Conservation (phyloP, 169 alveolate genomes). For the Plasmodium vivax region DNA sequence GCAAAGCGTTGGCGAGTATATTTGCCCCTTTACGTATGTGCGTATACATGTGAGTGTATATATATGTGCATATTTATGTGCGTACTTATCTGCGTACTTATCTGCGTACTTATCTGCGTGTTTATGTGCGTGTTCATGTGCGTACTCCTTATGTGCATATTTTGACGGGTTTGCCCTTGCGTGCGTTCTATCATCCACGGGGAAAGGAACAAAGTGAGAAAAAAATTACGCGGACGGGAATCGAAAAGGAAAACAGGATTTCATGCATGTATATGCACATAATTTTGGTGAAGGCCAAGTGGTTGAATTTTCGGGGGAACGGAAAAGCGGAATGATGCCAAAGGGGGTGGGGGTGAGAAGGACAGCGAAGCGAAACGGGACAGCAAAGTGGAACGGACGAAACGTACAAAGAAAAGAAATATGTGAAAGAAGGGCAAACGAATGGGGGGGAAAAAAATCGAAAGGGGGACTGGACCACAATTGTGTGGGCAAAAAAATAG, state of each 20-base stretch:
- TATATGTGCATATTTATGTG: background rate
- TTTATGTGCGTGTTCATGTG: no score
- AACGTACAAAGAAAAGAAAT: background rate
- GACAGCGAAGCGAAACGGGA: background rate
- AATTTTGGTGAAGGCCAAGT: background rate
- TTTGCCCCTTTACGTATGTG: background rate
- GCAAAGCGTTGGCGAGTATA: background rate
- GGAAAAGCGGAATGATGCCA: background rate
- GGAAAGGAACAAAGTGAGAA: background rate
- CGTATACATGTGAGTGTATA: background rate
- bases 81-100: no score
- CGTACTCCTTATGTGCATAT: background rate
- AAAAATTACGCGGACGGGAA: constrained; percentile 15
- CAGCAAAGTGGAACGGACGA: background rate
- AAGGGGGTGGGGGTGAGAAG: background rate
- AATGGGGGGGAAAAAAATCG: background rate
- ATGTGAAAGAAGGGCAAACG: background rate
- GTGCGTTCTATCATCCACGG: background rate
- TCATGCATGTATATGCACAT: constrained; percentile 41
- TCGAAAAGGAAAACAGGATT: background rate
- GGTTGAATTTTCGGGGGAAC: background rate
- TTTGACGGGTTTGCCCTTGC: background rate
- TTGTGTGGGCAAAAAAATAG: background rate
- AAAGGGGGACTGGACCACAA: background rate
- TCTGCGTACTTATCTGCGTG: no score